Conservation (phyloP, 116 monocot genomes). For the Posidonia oceanica region DNA sequence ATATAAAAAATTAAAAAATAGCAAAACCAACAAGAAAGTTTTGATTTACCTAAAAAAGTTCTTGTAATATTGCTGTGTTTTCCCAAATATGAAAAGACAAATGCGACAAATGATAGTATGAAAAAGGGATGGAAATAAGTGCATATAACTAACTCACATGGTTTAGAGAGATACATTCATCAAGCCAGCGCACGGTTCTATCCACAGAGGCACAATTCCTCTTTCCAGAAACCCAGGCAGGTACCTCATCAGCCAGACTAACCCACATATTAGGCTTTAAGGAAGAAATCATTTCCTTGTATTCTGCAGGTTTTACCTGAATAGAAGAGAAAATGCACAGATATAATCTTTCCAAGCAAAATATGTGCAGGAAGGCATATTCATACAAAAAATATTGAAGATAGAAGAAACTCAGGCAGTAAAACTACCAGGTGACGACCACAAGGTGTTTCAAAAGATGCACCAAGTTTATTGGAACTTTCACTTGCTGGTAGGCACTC, state of each 20-base stretch:
- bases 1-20: not conserved
- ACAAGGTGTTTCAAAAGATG: slow-evolving; percentile 80
- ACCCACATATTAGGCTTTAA: slow-evolving; percentile 79
- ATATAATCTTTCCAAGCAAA: not conserved
- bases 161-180: slow-evolving; percentile 69
- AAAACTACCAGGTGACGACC: slow-evolving; percentile 69
- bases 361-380: not conserved
- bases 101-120: too few relatives aligned
- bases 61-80: too few relatives aligned
- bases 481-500: slow-evolving; percentile 61
- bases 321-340: slow-evolving; percentile 3
- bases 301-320: slow-evolving; percentile 64
- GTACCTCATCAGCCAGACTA: slow-evolving; percentile 95
- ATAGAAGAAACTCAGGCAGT: not conserved
- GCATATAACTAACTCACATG: slow-evolving; percentile 23
- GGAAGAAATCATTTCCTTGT: slow-evolving; percentile 66
- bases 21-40: too few relatives aligned
- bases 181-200: slow-evolving; percentile 86
- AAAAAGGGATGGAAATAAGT: too few relatives aligned
- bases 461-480: slow-evolving; percentile 65
- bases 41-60: too few relatives aligned
- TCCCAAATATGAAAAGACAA: too few relatives aligned
- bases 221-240: slow-evolving; percentile 80
- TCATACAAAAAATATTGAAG: too few relatives aligned
- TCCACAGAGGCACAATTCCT: slow-evolving; percentile 78